A percentile compares a stretch with the other conserved stretches of the same genome.
Conservation (phyloP, 306 rosid genomes). For the Canavalia ensiformis region DNA sequence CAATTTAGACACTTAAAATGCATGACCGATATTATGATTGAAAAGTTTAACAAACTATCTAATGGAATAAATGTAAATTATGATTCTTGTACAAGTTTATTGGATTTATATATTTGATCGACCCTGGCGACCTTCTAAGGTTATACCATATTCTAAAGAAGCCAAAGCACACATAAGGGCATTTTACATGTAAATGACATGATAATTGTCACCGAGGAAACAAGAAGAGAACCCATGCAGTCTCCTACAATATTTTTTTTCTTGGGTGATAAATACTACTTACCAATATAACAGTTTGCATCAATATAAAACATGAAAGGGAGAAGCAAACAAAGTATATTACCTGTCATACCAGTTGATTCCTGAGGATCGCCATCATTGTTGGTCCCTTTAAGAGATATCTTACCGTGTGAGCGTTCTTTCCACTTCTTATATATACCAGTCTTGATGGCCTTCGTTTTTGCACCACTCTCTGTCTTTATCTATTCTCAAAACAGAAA, state of each 20-base stretch:
- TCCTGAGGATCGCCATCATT: conserved; percentile 64
- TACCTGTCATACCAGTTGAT: conserved; percentile 62
- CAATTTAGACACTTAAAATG: neutral
- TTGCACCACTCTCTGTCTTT: conserved; percentile 94
- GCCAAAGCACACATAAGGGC: neutral
- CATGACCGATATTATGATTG: neutral
- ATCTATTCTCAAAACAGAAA: conserved; percentile 55
- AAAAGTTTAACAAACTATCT: conserved; percentile 2
- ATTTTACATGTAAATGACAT: neutral
- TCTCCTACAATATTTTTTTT: conserved; percentile 12
- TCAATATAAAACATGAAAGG: neutral
- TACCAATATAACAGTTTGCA: neutral
- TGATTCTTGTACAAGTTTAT: neutral
- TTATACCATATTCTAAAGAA: conserved; percentile 16
- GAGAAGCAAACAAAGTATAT: conserved; percentile 15
- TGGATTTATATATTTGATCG: neutral
- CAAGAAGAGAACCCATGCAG: neutral
- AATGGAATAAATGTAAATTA: neutral
- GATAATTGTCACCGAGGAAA: neutral
- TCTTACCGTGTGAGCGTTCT: conserved; percentile 74
- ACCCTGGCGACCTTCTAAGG: neutral
- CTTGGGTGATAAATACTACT: conserved; percentile 9
- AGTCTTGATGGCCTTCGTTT: conserved; percentile 78
- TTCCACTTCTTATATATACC: conserved; percentile 95
- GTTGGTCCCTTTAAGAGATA: conserved; percentile 64